phyloP scores from a whole-genome alignment of 345 rosid genomes.

The Syzygium jambos region DNA sequence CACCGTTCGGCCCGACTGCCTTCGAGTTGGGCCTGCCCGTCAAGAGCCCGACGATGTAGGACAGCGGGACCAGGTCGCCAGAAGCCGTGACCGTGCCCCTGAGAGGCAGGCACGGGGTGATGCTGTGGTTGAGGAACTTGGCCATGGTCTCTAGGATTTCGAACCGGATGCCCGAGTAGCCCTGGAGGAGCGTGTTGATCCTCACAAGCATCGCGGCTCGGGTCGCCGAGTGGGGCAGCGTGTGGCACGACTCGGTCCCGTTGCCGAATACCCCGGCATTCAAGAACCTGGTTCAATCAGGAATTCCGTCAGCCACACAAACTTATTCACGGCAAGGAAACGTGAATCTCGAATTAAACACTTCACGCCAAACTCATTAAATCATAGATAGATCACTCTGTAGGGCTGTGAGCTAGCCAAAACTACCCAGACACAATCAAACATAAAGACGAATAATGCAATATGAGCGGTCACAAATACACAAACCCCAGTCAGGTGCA shows the following conservation, averaged over 20 bases:
- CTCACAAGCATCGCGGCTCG: constrained; percentile 78
- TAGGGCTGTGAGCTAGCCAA: too few species aligned
- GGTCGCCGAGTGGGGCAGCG: constrained; percentile 47
- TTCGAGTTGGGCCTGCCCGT: constrained; percentile 58
- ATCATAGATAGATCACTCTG: too few species aligned
- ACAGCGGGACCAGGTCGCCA: constrained; percentile 63
- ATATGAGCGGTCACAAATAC: too few species aligned
- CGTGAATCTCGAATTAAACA: neutral
- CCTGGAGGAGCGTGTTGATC: constrained; percentile 68
- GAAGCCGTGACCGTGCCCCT: constrained; percentile 71
- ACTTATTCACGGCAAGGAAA: neutral
- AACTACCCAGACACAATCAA: too few species aligned
- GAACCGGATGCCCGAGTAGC: constrained; percentile 67
- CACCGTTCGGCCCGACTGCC: constrained; percentile 52
- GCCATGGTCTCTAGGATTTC: constrained; percentile 64
- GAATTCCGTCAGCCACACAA: neutral
- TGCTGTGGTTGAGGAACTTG: constrained; percentile 45
- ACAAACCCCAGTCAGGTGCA: too few species aligned
- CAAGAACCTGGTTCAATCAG: constrained; percentile 25
- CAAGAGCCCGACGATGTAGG: constrained; percentile 54
- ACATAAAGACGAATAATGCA: too few species aligned
- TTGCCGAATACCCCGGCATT: constrained; percentile 63
- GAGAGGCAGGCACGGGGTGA: constrained; percentile 71
- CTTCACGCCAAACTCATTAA: too few species aligned
- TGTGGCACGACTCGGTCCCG: constrained; percentile 48